Base-by-base conservation (phyloP, 495 filamentous ascomycete genomes). In the Extremus antarcticus region DNA sequence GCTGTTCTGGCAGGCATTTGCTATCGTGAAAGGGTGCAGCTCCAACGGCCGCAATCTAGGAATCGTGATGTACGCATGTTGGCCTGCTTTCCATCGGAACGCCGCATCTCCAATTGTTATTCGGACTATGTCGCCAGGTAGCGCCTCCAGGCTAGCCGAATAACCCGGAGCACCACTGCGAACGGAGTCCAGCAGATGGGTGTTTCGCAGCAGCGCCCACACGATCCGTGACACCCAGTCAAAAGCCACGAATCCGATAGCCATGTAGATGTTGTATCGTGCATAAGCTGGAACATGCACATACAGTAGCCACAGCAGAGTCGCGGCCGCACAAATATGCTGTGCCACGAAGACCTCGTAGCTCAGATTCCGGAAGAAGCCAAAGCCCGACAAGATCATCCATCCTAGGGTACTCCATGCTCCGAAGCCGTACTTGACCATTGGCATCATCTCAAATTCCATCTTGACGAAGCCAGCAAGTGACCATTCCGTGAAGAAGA, bases 1-100 rank as follows among this genome's bases (percentile, higher is more conserved):
- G 22, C 39, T 9, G 1, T 25, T 2, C 16, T 43, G 2, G 15
- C 19, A 23, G 22, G 40, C 39, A 47, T 56, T 60, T 1, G 58
- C 58, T 22, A 60, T 60, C 20, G 65, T 68, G 51, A 68, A 68
- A 1, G 65, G 65, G 35, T 68, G 65, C 2, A 58, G 10, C 50
- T 64, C 65, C 0, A 66, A 46, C 0, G 54, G 47, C 0, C 63
- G 49, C 17, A 68, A 39, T 22, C 52, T 39, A 13, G 65, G 65
- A 0, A 68, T 47, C 15, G 50, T 52, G 8, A 66, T 20, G 24
- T 60, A 55, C 1, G 55, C 45, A 32, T 68, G 63, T 46, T 68
- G 65, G 3, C 65, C 65, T 1, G 65, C 55, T 47, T 25, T 51
- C 65, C 65, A 68, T 21, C 1, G 16, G 39, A 68, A 60, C 22